These are phyloP conservation scores for Nigrograna mackinnonii DNA, from an alignment of 2,329 filamentous ascomycete genomes.

Conservation along the genomic window DNA sequence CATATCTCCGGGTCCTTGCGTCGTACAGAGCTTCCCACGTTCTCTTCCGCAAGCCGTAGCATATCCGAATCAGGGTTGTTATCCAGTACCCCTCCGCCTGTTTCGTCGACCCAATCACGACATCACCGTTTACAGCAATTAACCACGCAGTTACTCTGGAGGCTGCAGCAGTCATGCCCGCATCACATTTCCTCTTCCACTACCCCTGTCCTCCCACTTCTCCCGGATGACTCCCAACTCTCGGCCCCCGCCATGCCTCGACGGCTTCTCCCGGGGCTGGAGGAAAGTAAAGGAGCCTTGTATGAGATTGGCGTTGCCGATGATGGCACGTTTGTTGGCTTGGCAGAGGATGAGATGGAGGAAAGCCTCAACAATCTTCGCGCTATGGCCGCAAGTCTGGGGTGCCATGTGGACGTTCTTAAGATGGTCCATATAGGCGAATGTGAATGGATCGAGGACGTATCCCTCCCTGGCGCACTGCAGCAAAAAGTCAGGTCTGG, in stretches of 20 bases:
- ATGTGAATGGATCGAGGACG: constrained; percentile 71
- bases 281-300: constrained; percentile 89
- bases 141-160: constrained; percentile 93
- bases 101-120: constrained; percentile 68
- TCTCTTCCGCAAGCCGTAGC: constrained; percentile 24
- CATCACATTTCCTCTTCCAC: constrained; percentile 82
- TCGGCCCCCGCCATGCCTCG: constrained; percentile 57
- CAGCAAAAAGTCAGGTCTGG: constrained; percentile 27
- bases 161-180: constrained; percentile 90
- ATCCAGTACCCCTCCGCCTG: constrained; percentile 40
- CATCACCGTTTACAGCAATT: constrained; percentile 87
- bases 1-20: constrained; percentile 58
- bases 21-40: constrained; percentile 34
- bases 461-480: constrained; percentile 25
- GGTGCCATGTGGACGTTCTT: constrained; percentile 80
- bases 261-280: constrained; percentile 71
- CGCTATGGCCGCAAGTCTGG: constrained; percentile 90
- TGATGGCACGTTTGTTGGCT: constrained; percentile 85
- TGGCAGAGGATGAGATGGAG: constrained; percentile 88
- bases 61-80: constrained; percentile 32
- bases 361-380: constrained; percentile 85
- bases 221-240: constrained; percentile 71
- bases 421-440: constrained; percentile 83
- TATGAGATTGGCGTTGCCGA: constrained; percentile 98
- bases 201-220: constrained; percentile 72